Base-by-base conservation (phyloP, 2,329 filamentous ascomycete species). In the Colletotrichum orchidophilum region DNA sequence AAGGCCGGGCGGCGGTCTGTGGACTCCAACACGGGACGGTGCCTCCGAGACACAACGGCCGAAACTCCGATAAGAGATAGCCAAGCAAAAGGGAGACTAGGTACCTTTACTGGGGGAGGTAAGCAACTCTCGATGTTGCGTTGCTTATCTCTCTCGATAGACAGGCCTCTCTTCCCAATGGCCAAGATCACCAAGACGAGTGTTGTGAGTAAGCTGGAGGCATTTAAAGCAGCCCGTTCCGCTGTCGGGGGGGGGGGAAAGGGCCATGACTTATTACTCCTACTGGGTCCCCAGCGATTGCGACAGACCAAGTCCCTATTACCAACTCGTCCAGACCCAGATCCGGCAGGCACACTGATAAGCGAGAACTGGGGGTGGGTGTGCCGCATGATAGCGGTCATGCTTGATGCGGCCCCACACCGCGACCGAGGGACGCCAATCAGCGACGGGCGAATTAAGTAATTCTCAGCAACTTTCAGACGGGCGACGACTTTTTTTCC, bases 401-500 rank as follows among this genome's bases (percentile, higher is more conserved):
- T 35, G 49, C 46, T 46, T 33, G 50, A 11, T 60, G 58, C 21
- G 42, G 64, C 53, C n/a, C 69, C 69, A 69, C 53, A 35, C 7
- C 13, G 9, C 29, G 8, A 31, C 3, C 59, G 27, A 61, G 59
- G 59, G 26, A 24, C 42, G 27, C 21, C 69, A 71, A 71, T 71
- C 64, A 69, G 33, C 31, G 9, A 15, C 4, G 15, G 64, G 53
- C 46, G 33, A 69, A 71, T 71, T 71, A 67, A 62, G 69, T 55
- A 71, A 71, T 71, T 52, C 68, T 71, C 68, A 71, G 68, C 69
- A 71, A 63, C 69, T 59, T 67, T 68, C 53, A 71, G 52, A 68
- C 29, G 21, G 50, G 4, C 39, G 64, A 58, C 24, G 49, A 71
- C 69, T 71, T 71, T 71, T 71, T 63, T 31, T 54, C 57, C 39